Evolutionary conservation across 768 basidiomycete genomes (phyloP), one percentile per base, ranked within the genome.

Genomic region (Lactarius akahatsu): DNA sequence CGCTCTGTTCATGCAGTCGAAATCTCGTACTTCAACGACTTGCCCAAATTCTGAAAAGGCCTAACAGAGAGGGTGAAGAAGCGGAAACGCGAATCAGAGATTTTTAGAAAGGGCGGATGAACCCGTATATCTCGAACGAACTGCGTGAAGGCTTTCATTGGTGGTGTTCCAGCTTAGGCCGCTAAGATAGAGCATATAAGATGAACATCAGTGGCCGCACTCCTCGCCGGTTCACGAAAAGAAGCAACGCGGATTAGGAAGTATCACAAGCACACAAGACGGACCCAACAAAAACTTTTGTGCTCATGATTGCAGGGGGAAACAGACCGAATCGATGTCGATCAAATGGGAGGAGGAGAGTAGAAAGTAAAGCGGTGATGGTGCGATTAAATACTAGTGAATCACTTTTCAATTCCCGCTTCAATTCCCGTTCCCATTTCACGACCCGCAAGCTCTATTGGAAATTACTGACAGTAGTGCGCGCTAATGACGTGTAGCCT

Each of bases 161-260:
- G 87, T 95, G 77, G 95, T 96, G 82, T 89, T 90, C 92, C 92
- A 93, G 85, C 90, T 92, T 83, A 92, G 83, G 86, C 92, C 92
- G 83, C 91, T 92, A 87, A 80, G 34, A 40, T 40, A 40, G 57
- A 28, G 47, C 47, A 50, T 78, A 77, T 73, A 78, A 80, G 78
- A 80, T 78, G 75, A 73, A 75, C 68, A 86, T 88, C 80, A 87
- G 85, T 86, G 78, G 26, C 20, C 52, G 32, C 59, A 36, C 41
- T 57, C 36, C 64, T 56, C 62, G 28, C 45, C 50, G 56, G 75
- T 77, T 76, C 72, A 77, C 81, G 81, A 57, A 30, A 78, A 82
- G 81, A 82, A 72, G 74, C 76, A 76, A 30, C 3, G 32, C 32
- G 56, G 56, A 34, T 34, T 77, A 73, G 71, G 76, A 70, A 74